Percentiles rank a stretch among this genome's conserved stretches.
phyloP scores from a whole-genome alignment of 208 protist species.

The Crithidia expoeki region DNA sequence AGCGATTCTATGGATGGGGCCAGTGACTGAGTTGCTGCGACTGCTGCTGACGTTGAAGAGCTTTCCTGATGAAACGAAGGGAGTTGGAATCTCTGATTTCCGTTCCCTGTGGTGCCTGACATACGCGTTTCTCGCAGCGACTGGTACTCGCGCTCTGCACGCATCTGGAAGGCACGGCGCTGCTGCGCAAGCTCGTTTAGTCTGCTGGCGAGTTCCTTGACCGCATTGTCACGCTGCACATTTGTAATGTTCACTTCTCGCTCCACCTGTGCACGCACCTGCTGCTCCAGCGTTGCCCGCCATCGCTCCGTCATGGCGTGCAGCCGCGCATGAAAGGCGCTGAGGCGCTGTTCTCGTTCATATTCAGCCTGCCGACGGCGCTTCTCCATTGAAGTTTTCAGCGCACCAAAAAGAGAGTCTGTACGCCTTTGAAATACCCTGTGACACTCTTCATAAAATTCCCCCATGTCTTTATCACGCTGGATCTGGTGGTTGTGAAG shows the following conservation, averaged over 20 bases:
- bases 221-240: conserved; percentile 14
- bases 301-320: conserved; percentile 24
- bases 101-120: not conserved
- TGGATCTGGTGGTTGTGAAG: conserved; percentile 2
- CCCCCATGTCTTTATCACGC: not conserved
- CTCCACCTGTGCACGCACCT: conserved; percentile 15
- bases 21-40: not conserved
- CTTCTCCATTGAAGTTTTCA: conserved; percentile 16
- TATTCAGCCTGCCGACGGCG: conserved; percentile 1
- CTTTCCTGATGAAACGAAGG: not conserved
- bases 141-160: conserved; percentile 17
- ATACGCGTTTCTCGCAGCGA: conserved; percentile 13
- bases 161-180: conserved; percentile 11
- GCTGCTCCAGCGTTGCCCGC: conserved; percentile 17
- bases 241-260: conserved; percentile 8
- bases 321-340: conserved; percentile 20
- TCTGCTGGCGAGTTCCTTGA: conserved; percentile 6
- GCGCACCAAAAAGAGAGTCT: conserved; percentile 21
- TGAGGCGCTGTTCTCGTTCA: conserved; percentile 25
- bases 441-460: conserved; percentile 21
- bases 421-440: conserved; percentile 17
- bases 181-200: conserved; percentile 21
- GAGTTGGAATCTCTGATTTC: not conserved
- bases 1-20: not conserved
- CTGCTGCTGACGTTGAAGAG: not conserved